phyloP scores from a whole-genome alignment of 2,329 filamentous ascomycete species.

The Epichloe sibirici region DNA sequence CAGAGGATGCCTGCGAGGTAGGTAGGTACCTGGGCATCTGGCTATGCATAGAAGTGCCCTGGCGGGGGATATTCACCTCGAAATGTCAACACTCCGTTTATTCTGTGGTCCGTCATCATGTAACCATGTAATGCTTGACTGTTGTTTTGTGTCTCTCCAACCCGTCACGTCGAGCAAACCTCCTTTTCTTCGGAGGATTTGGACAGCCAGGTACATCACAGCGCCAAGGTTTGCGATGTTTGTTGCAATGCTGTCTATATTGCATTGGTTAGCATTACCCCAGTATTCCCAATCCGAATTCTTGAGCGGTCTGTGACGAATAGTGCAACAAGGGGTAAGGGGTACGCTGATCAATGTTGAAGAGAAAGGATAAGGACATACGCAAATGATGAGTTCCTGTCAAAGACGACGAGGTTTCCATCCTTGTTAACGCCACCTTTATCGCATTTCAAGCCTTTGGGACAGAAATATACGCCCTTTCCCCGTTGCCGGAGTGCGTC shows the following conservation, averaged over 20 bases:
- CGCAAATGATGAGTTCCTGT: conserved; percentile 30
- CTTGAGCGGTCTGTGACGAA: background rate
- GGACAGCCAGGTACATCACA: conserved; percentile 27
- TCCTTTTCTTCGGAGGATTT: conserved; percentile 28
- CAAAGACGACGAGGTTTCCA: conserved; percentile 26
- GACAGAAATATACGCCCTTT: conserved; percentile 26
- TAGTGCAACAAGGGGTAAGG: background rate
- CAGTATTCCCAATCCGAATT: background rate
- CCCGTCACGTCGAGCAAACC: conserved; percentile 29
- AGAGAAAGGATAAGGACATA: conserved; percentile 11
- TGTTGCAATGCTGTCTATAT: conserved; percentile 29
- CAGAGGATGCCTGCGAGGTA: too few relatives aligned
- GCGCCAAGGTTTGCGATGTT: conserved; percentile 29
- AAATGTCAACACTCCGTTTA: background rate
- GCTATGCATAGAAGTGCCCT: too few relatives aligned
- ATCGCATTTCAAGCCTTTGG: conserved; percentile 22
- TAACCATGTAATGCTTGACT: conserved; percentile 24
- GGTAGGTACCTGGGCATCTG: too few relatives aligned
- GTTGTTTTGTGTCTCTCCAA: conserved; percentile 28
- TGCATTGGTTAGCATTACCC: conserved; percentile 2
- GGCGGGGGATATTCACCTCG: too few relatives aligned
- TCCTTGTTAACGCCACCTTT: conserved; percentile 29
- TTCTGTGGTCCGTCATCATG: conserved; percentile 10
- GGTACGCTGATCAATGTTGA: background rate
- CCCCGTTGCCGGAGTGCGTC: conserved; percentile 26